These are phyloP conservation scores for Cyberlindnera maritima DNA, from an alignment of 805 yeast species.

Conservation along the genomic window DNA sequence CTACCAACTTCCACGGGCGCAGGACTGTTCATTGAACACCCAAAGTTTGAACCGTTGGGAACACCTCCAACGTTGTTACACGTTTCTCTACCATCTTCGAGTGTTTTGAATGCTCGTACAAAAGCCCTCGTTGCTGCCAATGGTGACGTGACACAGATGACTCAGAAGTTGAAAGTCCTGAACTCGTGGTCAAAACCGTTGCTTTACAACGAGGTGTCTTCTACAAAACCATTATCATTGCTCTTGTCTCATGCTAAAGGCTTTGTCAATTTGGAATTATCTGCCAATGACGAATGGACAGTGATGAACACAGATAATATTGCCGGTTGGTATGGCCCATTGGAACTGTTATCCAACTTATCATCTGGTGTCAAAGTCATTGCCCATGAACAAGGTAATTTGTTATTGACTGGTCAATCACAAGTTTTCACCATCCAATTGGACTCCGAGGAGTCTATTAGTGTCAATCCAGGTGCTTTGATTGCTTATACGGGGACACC, in stretches of 20 bases:
- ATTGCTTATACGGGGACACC: constrained; percentile 16
- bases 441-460: constrained; percentile 23
- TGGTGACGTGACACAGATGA: constrained; percentile 12
- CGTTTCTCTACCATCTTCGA: constrained; percentile 25
- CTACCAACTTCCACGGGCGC: constrained; percentile 25
- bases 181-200: constrained; percentile 16
- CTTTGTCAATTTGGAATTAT: constrained; percentile 18
- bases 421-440: constrained; percentile 29
- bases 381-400: constrained; percentile 25
- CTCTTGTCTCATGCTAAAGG: constrained; percentile 12
- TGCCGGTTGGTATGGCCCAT: constrained; percentile 23
- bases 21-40: constrained; percentile 31
- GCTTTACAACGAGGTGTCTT: constrained; percentile 17
- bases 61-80: constrained; percentile 28
- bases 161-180: constrained; percentile 7
- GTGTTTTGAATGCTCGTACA: constrained; percentile 22
- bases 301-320: constrained; percentile 15
- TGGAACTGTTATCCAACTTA: constrained; percentile 3
- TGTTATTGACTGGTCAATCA: constrained; percentile 31
- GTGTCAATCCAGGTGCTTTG: constrained; percentile 19
- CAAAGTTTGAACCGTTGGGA: constrained; percentile 29
- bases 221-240: constrained; percentile 19
- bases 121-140: constrained; percentile 24
- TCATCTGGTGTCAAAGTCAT: constrained; percentile 5
- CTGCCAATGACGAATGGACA: constrained; percentile 13